A percentile compares a stretch with the other conserved stretches of the same genome.
phyloP scores from a whole-genome alignment of 768 basidiomycete genomes.

The Thelephora aurantiotincta region DNA sequence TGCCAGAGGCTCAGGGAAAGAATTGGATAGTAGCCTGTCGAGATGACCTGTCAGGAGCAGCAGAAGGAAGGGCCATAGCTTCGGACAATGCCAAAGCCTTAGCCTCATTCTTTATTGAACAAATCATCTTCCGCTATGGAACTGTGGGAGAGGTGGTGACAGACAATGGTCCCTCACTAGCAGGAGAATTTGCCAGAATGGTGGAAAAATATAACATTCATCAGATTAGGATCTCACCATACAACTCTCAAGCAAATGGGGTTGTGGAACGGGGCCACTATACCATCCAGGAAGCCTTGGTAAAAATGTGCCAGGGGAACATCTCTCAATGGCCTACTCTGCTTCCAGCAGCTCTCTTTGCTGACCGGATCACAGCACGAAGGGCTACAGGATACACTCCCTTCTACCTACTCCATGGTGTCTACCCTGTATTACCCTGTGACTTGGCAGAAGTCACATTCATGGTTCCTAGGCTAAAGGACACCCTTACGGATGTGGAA shows the following conservation, averaged over 20 bases:
- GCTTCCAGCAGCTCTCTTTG: conserved; percentile 12
- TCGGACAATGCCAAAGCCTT: conserved; percentile 7
- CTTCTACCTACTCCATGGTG: conserved; percentile 15
- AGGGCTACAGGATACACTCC: conserved; percentile 12
- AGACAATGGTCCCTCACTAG: conserved; percentile 17
- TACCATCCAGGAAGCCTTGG: conserved; percentile 17
- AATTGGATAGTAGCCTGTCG: conserved; percentile 13
- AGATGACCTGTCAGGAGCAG: conserved; percentile 17
- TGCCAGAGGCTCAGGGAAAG: conserved; percentile 8
- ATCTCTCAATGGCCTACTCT: conserved; percentile 11
- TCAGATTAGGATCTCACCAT: conserved; percentile 19
- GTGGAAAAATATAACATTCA: conserved; percentile 6
- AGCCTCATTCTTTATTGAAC: conserved; percentile 18
- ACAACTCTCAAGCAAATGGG: conserved; percentile 23
- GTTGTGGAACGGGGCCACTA: conserved; percentile 22
- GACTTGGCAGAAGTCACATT: conserved; percentile 20
- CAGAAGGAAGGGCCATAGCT: conserved; percentile 17
- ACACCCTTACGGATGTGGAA: no score
- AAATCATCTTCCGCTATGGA: conserved; percentile 20
- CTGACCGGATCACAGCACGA: conserved; percentile 12
- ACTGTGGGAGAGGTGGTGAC: conserved; percentile 13
- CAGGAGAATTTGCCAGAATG: conserved; percentile 9
- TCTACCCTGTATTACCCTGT: conserved; percentile 19
- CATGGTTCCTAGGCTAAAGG: no score
- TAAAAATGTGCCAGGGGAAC: conserved; percentile 14